A percentile compares a stretch with the other conserved stretches of the same genome.
Evolutionary conservation across 306 rosid genomes (phyloP).

Genomic region (Inga oerstediana): DNA sequence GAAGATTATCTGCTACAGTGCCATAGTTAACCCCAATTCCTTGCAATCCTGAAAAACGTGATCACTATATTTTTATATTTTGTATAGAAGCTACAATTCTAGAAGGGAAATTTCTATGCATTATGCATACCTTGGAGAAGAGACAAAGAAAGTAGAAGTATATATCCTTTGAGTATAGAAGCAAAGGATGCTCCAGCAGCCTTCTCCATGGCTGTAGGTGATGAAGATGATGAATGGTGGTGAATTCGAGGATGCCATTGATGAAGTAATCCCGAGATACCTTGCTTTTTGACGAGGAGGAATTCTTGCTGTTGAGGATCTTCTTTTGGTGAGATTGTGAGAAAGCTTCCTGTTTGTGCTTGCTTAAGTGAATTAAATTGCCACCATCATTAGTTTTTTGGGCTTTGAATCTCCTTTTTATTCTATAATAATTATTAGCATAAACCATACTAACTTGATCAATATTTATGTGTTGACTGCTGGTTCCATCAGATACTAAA

Average conservation of each 20-base stretch:
- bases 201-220: conserved; percentile 36
- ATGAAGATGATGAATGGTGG: not conserved
- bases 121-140: conserved; percentile 41
- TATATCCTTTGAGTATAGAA: conserved; percentile 10
- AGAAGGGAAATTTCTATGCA: not conserved
- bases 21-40: conserved; percentile 72
- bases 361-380: conserved; percentile 3
- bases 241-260: conserved; percentile 28
- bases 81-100: not conserved
- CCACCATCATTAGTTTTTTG: not conserved
- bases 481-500: not conserved
- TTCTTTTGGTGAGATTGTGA: conserved; percentile 9
- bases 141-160: conserved; percentile 39
- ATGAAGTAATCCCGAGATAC: conserved; percentile 49
- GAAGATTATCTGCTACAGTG: conserved; percentile 56
- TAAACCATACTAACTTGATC: not conserved
- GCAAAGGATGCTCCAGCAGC: conserved; percentile 12
- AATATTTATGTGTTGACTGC: not conserved
- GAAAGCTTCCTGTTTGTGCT: conserved; percentile 25
- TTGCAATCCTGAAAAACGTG: conserved; percentile 34
- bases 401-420: not conserved
- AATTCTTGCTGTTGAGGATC: conserved; percentile 22
- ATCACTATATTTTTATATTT: not conserved
- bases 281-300: conserved; percentile 52
- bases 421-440: not conserved